These are phyloP conservation scores for Arbutus unedo DNA, from an alignment of 148 eudicot genomes.

Conservation along the genomic window DNA sequence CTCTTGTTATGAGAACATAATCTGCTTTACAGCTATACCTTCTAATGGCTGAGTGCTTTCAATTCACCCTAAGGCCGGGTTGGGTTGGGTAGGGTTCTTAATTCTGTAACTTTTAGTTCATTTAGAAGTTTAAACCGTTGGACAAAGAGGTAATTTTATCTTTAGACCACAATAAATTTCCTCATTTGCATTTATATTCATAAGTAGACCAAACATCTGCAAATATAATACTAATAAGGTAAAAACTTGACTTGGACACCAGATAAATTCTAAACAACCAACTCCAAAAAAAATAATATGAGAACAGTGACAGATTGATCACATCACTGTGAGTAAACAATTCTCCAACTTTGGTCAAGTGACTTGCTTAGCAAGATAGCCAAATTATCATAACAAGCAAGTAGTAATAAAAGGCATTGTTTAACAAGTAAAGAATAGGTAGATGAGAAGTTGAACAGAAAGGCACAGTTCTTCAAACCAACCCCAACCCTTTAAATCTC, in stretches of 20 bases:
- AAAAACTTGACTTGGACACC: background rate
- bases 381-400: background rate
- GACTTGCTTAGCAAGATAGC: background rate
- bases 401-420: too few relatives aligned
- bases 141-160: too few relatives aligned
- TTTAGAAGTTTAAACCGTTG: too few relatives aligned
- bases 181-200: background rate
- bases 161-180: too few relatives aligned
- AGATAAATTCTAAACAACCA: background rate
- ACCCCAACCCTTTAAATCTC: background rate
- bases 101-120: too few relatives aligned
- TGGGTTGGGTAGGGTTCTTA: too few relatives aligned
- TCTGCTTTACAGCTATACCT: background rate
- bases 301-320: background rate
- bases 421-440: background rate
- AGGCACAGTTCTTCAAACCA: constrained; percentile 7
- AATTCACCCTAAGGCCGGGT: background rate
- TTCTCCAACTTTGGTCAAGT: background rate
- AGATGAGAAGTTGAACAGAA: constrained; percentile 10
- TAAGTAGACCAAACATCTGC: background rate
- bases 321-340: background rate
- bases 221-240: background rate
- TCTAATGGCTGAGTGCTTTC: constrained; percentile 39
- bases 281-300: background rate
- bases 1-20: too few relatives aligned